These are phyloP conservation scores for Emergomyces africanus DNA, from an alignment of 2,329 filamentous ascomycete genomes.

Conservation along the genomic window DNA sequence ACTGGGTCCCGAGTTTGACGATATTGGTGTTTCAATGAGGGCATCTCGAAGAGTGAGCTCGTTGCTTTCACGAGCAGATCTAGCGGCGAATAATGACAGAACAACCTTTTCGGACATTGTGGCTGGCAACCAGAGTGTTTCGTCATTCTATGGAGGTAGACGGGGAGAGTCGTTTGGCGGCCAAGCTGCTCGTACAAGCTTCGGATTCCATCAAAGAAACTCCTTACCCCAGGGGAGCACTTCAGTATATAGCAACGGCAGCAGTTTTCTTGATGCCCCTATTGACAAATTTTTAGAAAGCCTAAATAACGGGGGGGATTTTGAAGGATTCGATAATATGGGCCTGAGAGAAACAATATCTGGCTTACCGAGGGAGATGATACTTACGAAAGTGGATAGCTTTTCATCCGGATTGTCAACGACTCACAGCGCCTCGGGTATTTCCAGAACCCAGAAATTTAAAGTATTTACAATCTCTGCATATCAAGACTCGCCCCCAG, in stretches of 20 bases:
- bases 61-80: conserved; percentile 70
- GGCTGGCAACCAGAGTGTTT: conserved; percentile 28
- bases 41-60: conserved; percentile 79
- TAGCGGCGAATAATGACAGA: conserved; percentile 73
- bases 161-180: conserved; percentile 64
- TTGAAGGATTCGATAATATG: conserved; percentile 59
- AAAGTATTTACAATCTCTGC: conserved; percentile 53
- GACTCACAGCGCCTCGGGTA: conserved; percentile 17
- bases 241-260: conserved; percentile 37
- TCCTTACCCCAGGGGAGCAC: conserved; percentile 42
- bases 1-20: conserved; percentile 54
- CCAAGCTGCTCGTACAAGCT: conserved; percentile 51
- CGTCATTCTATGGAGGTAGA: conserved; percentile 36
- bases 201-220: conserved; percentile 39
- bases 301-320: conserved; percentile 47
- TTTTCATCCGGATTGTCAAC: conserved; percentile 43
- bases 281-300: conserved; percentile 59
- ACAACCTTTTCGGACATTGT: conserved; percentile 64
- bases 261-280: conserved; percentile 54
- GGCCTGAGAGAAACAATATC: conserved; percentile 61
- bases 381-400: conserved; percentile 57
- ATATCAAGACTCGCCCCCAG: conserved; percentile 20
- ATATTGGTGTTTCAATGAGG: conserved; percentile 42
- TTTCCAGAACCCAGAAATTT: conserved; percentile 17
- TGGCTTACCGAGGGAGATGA: conserved; percentile 57